Evolutionary conservation across 2,329 filamentous ascomycete species (phyloP).

Genomic region (Bretziella fagacearum): DNA sequence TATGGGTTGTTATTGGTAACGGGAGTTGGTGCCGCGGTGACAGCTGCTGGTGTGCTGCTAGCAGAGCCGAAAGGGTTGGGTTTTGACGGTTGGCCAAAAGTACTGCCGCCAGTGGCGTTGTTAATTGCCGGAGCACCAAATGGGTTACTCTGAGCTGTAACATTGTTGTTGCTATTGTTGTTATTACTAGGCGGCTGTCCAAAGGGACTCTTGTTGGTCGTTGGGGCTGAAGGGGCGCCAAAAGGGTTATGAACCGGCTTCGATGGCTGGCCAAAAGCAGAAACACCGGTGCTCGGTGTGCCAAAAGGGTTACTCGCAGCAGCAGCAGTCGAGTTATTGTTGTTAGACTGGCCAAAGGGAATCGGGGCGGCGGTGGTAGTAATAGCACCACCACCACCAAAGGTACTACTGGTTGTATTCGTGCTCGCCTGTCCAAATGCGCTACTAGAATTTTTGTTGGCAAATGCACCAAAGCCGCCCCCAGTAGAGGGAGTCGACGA

Average conservation of each 20-base stretch:
- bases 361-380: no score
- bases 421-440: slow-evolving; percentile 23
- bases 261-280: slow-evolving; percentile 19
- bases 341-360: slow-evolving; percentile 5
- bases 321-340: neutral
- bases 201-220: slow-evolving; percentile 9
- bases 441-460: slow-evolving; percentile 18
- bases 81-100: slow-evolving; percentile 10
- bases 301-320: slow-evolving; percentile 15
- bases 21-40: slow-evolving; percentile 12
- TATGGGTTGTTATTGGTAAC: slow-evolving; percentile 24
- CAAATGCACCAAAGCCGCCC: slow-evolving; percentile 21
- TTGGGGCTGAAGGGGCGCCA: slow-evolving; percentile 18
- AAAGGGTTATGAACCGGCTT: slow-evolving; percentile 18
- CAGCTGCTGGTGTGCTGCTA: slow-evolving; percentile 10
- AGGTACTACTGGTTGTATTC: slow-evolving; percentile 5
- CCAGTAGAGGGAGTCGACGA: slow-evolving; percentile 12
- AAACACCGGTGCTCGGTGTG: slow-evolving; percentile 1
- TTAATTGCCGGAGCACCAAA: slow-evolving; percentile 11
- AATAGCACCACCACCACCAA: no score
- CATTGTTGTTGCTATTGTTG: no score
- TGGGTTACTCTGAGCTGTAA: slow-evolving; percentile 7
- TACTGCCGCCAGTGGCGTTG: slow-evolving; percentile 1
- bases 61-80: slow-evolving; percentile 4
- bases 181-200: slow-evolving; percentile 11